A percentile compares a stretch with the other conserved stretches of the same genome.
These are phyloP conservation scores for Hyaloraphidium curvatum DNA, from an alignment of 192 early-diverging fungal species.

Conservation along the genomic window DNA sequence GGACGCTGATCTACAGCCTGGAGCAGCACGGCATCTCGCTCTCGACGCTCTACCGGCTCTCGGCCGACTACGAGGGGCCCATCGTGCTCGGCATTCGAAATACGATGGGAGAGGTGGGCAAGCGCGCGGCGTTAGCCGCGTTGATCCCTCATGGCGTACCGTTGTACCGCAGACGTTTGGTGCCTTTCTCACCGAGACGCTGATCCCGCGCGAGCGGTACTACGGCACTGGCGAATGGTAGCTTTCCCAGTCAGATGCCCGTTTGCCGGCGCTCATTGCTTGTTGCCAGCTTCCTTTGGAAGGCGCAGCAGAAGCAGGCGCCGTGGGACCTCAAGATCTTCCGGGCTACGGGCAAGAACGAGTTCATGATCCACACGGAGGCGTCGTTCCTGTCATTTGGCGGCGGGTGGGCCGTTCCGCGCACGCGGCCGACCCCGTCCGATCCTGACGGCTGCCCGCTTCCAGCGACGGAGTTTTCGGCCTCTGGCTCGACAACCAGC, in stretches of 20 bases:
- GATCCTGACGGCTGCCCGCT: not conserved
- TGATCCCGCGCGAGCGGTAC: slow-evolving; percentile 38
- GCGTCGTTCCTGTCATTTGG: slow-evolving; percentile 56
- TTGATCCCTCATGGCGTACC: not conserved
- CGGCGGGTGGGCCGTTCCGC: slow-evolving; percentile 29
- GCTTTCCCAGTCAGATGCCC: not conserved
- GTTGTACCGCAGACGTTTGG: slow-evolving; percentile 49
- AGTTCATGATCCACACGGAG: slow-evolving; percentile 59
- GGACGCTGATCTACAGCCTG: slow-evolving; percentile 72
- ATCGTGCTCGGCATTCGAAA: slow-evolving; percentile 51
- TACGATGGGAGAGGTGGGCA: slow-evolving; percentile 23
- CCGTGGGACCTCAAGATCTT: slow-evolving; percentile 27
- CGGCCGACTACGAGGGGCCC: slow-evolving; percentile 44
- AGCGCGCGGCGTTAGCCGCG: not conserved
- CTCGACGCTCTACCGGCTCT: slow-evolving; percentile 51
- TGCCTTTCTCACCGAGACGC: slow-evolving; percentile 47
- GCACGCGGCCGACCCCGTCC: not conserved
- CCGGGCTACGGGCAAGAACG: slow-evolving; percentile 55
- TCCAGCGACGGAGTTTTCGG: slow-evolving; percentile 48
- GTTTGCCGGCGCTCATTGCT: not conserved
- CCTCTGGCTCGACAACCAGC: slow-evolving; percentile 50
- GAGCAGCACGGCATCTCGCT: slow-evolving; percentile 88
- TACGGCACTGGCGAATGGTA: slow-evolving; percentile 75
- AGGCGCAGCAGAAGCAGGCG: slow-evolving; percentile 11
- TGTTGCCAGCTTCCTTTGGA: slow-evolving; percentile 50